phyloP scores from a whole-genome alignment of 1,284 basidiomycete species.

The Cutaneotrichosporon sp. region DNA sequence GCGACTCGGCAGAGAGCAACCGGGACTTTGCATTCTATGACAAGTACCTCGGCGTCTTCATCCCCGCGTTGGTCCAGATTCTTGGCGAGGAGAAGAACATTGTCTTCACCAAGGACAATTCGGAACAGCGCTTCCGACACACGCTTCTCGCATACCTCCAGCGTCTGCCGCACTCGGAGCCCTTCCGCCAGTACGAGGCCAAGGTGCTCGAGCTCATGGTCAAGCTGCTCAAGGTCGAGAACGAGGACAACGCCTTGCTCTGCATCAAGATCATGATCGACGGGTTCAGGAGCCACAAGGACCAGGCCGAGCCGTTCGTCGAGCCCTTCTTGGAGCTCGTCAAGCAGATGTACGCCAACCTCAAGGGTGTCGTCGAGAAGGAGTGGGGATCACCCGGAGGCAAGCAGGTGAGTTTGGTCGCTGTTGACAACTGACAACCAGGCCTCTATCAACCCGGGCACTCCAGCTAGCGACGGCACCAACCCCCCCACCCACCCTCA shows the following conservation, averaged over 20 bases:
- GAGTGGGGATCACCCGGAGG: conserved; percentile 59
- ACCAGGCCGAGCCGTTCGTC: conserved; percentile 75
- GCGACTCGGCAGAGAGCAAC: conserved; percentile 82
- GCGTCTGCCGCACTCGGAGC: conserved; percentile 80
- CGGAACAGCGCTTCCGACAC: conserved; percentile 80
- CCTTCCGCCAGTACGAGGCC: conserved; percentile 69
- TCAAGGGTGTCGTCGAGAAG: conserved; percentile 72
- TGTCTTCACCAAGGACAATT: conserved; percentile 68
- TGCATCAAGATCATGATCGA: conserved; percentile 94
- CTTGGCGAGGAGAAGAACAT: conserved; percentile 75
- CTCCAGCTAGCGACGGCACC: conserved; percentile 16
- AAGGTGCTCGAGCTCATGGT: conserved; percentile 75
- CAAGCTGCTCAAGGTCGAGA: conserved; percentile 81
- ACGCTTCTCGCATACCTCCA: conserved; percentile 85
- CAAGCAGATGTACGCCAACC: conserved; percentile 74
- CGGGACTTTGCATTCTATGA: conserved; percentile 74
- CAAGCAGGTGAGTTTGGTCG: conserved; percentile 28
- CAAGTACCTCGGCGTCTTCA: conserved; percentile 60
- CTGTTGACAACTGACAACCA: conserved; percentile 6
- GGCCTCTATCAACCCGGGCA: conserved; percentile 14
- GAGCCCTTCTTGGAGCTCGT: conserved; percentile 76
- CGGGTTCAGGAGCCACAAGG: conserved; percentile 56
- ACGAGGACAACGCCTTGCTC: conserved; percentile 91
- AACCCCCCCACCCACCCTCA: conserved; percentile 18
- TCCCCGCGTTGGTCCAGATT: conserved; percentile 77